Evolutionary conservation across 2,329 filamentous ascomycete species (phyloP).

Genomic region (Alternaria brassicicola): DNA sequence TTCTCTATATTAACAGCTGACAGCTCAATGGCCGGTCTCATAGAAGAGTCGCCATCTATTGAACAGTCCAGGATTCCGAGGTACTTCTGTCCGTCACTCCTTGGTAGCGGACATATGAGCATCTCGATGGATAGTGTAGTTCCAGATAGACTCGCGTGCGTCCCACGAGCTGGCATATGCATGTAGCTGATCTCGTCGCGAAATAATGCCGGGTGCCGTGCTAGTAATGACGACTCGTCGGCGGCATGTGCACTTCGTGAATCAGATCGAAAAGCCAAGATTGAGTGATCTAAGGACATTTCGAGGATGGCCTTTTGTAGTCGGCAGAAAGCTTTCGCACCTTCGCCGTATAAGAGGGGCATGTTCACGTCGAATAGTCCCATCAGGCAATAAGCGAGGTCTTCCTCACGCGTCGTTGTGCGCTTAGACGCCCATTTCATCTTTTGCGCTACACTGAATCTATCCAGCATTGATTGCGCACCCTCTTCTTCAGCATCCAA

Average conservation of each 20-base stretch:
- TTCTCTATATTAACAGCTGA: background rate
- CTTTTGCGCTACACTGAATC: background rate
- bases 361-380: constrained; percentile 26
- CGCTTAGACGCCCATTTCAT: background rate
- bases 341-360: constrained; percentile 36
- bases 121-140: background rate
- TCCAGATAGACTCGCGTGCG: background rate
- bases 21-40: background rate
- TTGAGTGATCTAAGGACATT: background rate
- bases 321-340: constrained; percentile 23
- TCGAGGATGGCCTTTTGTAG: constrained; percentile 25
- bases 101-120: background rate
- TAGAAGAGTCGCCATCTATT: background rate
- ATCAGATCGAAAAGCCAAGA: background rate
- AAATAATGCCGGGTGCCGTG: background rate
- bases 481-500: too few species aligned
- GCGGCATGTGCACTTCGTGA: too few species aligned
- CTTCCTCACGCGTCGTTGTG: constrained; percentile 19
- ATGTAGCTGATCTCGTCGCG: background rate
- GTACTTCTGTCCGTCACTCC: accelerated
- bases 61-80: background rate
- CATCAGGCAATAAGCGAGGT: constrained; percentile 26
- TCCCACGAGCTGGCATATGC: background rate
- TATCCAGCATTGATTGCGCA: background rate
- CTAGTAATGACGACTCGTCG: background rate